Base-by-base conservation (phyloP, 192 early-diverging fungal genomes). In the Coemansia sp. region DNA sequence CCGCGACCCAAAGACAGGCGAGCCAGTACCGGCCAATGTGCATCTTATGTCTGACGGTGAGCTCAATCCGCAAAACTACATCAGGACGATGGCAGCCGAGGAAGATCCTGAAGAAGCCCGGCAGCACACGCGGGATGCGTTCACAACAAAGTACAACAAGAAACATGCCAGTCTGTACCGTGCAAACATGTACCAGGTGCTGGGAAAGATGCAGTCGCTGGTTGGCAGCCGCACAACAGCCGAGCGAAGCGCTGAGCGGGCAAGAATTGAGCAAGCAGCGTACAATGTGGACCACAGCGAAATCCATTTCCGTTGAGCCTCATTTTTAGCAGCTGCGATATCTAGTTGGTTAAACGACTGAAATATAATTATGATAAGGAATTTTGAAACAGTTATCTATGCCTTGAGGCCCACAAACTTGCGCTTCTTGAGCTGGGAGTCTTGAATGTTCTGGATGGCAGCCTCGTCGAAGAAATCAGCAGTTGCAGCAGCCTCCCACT, bases 391-490 rank as follows among this genome's bases (percentile, higher is more conserved):
- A 10, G 9, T 9, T 17, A 12, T 52, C 43, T 57, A 77, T 1
- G 70, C 66, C 62, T 73, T 76, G 6, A 73, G 24, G 8, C 79
- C 79, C 8, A 68, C 75, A 70, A 91, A 92, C 79, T 91, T 91
- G 75, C 91, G 88, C 71, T 91, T 92, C 81, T 87, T 88, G 57
- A 86, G 79, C 55, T 77, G 83, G 15, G 57, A 69, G 60, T 80
- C 72, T 12, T 78, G 74, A 50, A 83, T 75, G 37, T 66, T 67
- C 51, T 88, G 82, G 32, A 85, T 84, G 14, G 77, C 71, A 39
- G 76, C 76, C 32, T 91, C 90, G 32, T 87, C 90, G 78, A 89
- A 86, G 76, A 91, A 93, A 37, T 89, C 85, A 11, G 89, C 76
- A 7, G 87, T 88, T 24, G 85, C 87, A 56, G 82, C 86, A 51